Evolutionary conservation across 352 stramenopile species (phyloP).

Genomic region (Globisporangium emineosum): DNA sequence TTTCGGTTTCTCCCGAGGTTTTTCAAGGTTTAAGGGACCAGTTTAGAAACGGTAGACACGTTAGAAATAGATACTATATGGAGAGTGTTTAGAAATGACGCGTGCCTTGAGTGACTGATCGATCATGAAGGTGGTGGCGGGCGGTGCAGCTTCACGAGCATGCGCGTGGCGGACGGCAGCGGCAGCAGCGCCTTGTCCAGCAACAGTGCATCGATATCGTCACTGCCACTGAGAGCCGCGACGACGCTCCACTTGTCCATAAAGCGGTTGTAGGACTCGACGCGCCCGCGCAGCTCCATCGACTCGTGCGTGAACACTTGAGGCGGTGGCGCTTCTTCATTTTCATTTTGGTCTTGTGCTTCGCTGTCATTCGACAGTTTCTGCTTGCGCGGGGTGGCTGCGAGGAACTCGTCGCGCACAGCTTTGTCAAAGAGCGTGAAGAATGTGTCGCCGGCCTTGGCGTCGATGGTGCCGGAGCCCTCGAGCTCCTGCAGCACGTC

Average conservation of each 20-base stretch:
- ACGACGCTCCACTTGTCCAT: conserved; percentile 64
- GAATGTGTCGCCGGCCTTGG: conserved; percentile 35
- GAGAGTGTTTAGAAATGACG: conserved; percentile 5
- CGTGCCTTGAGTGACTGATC: conserved; percentile 1
- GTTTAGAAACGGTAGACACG: background rate
- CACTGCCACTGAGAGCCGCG: conserved; percentile 18
- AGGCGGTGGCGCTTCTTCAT: background rate
- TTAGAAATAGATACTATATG: background rate
- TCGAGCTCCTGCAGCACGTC: conserved; percentile 63
- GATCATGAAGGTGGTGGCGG: background rate
- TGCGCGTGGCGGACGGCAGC: conserved; percentile 7
- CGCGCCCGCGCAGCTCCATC: conserved; percentile 34
- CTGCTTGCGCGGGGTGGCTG: background rate
- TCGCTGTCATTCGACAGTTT: background rate
- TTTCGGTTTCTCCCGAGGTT: background rate
- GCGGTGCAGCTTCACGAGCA: conserved; percentile 55
- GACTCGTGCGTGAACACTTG: conserved; percentile 46
- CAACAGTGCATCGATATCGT: conserved; percentile 14
- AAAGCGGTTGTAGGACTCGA: conserved; percentile 66
- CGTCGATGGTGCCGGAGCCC: conserved; percentile 15
- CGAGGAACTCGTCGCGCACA: conserved; percentile 30
- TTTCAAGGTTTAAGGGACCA: background rate
- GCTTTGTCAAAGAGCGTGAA: conserved; percentile 59
- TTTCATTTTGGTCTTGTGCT: background rate
- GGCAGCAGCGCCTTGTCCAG: conserved; percentile 32